Evolutionary conservation across 495 filamentous ascomycete genomes (phyloP), one percentile per base, ranked within the genome.

Genomic region (Penicillium daleae): DNA sequence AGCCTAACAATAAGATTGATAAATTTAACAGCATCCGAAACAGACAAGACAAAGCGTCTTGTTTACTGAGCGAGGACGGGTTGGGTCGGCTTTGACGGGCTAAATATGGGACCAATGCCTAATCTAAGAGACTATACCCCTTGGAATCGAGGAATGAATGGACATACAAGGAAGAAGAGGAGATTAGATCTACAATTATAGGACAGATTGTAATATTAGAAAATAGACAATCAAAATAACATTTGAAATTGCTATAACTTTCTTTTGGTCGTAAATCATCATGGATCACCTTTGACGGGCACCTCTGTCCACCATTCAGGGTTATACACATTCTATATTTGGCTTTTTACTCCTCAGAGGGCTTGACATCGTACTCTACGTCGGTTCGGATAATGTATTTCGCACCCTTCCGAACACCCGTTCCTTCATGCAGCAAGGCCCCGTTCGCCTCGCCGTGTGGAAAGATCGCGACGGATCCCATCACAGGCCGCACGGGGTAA

Each of bases 351-450:
- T 46, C 42, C 15, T 68, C 61, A 26, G 40, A 63, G 17, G 73
- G 69, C 40, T 73, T 71, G n/a, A 78, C 70, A 53, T 78, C 75
- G 55, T 78, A 78, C 68, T 78, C 75, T 61, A 78, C 74, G 55
- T 78, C 75, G 5, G 71, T 74, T 29, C 75, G 42, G 40, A 78
- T 76, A n/a, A 78, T 78, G 63, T 78, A 78, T 54, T 78, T 78
- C 2, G 75, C 75, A 5, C 75, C 75, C 54, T 71, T 75, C 57
- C 69, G 63, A 1, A 78, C 75, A 15, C 75, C 74, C 0, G 75
- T 78, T 8, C 75, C 75, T 59, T 78, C 75, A 70, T 78, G 75
- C 27, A 78, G 53, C 56, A 78, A 62, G 9, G 75, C 75, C 3
- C 75, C 75, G 57, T 78, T 78, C 3, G 74, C 52, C 67, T 78